A percentile compares a stretch with the other conserved stretches of the same genome.
These are phyloP conservation scores for Adenanthera pavonina DNA, from an alignment of 306 rosid species.

Conservation along the genomic window DNA sequence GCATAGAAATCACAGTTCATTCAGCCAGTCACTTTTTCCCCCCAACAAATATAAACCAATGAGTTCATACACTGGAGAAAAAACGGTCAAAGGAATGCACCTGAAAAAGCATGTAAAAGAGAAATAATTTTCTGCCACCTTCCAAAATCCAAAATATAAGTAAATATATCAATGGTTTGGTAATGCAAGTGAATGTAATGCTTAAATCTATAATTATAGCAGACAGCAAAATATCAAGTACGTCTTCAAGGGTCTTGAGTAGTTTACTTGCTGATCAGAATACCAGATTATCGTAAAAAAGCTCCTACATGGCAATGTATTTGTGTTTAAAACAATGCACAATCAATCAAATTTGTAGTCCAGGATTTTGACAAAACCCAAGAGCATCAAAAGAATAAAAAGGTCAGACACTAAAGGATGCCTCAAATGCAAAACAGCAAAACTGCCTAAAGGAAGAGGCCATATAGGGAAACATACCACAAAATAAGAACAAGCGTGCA, in stretches of 20 bases:
- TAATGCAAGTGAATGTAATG: constrained; percentile 17
- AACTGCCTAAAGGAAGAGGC: background rate
- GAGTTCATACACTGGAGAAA: constrained; percentile 29
- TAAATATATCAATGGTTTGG: constrained; percentile 26
- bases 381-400: background rate
- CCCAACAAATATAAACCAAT: constrained; percentile 35
- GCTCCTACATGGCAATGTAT: background rate
- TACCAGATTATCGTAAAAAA: constrained; percentile 1
- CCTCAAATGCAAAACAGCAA: background rate
- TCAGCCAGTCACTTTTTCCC: constrained; percentile 35
- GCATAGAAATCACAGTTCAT: constrained; percentile 44
- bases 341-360: background rate
- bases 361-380: background rate
- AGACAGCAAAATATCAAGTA: constrained; percentile 30
- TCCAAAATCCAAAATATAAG: background rate
- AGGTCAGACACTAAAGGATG: background rate
- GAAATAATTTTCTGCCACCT: background rate
- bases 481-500: constrained; percentile 1
- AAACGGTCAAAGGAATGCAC: background rate
- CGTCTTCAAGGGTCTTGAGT: background rate
- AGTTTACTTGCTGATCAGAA: constrained; percentile 8
- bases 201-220: constrained; percentile 6
- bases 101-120: background rate
- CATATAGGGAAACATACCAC: background rate
- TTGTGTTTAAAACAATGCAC: background rate